phyloP scores from a whole-genome alignment of 2,329 filamentous ascomycete genomes.

The Aspergillus flavus region DNA sequence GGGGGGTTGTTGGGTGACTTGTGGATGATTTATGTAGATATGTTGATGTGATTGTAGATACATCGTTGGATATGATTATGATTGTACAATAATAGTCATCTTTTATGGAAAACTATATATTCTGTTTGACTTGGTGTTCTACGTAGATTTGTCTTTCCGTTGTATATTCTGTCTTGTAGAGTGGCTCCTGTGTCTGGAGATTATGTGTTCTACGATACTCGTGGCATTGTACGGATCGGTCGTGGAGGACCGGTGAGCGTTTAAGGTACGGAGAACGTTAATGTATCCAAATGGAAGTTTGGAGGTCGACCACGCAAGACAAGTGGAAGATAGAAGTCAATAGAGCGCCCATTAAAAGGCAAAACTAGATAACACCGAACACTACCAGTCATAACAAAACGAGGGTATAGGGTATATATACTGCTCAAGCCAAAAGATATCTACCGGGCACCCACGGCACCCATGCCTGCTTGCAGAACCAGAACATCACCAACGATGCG shows the following conservation, averaged over 20 bases:
- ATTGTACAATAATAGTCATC: not conserved
- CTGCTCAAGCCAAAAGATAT: not conserved
- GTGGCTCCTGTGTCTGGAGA: no score
- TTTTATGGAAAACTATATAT: not conserved
- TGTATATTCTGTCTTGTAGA: not conserved
- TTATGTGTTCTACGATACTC: not conserved
- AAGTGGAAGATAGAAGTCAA: not conserved
- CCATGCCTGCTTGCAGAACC: conserved; percentile 64
- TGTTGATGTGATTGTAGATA: not conserved
- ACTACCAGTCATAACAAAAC: not conserved
- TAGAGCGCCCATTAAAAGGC: not conserved
- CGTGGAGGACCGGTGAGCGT: not conserved
- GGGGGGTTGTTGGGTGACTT: not conserved
- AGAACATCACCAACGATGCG: conserved; percentile 68
- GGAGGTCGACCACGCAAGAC: not conserved
- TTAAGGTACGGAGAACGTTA: not conserved
- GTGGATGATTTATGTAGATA: conserved; percentile 3
- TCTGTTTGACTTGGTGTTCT: not conserved
- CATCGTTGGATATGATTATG: not conserved
- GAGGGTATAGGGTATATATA: not conserved
- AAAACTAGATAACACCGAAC: not conserved
- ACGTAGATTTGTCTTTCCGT: no score
- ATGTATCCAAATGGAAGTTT: not conserved
- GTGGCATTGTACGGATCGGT: not conserved
- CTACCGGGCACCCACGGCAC: not conserved